Base-by-base conservation (phyloP, 2,329 filamentous ascomycete genomes). In the Trichoderma asperellum region DNA sequence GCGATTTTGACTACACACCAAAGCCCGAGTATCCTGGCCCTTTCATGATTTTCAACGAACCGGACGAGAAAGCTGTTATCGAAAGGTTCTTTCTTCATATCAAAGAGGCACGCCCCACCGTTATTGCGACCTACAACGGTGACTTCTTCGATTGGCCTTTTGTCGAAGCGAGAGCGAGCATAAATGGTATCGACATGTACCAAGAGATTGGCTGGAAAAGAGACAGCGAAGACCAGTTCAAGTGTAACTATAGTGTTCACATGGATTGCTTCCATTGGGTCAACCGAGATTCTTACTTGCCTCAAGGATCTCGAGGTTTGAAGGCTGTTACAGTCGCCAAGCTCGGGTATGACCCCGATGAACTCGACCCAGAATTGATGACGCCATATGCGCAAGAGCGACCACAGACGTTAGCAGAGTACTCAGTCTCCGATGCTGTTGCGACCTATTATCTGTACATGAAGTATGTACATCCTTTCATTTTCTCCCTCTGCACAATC, bases 91-190 rank as follows among this genome's bases (percentile, higher is more conserved):
- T 99, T 76, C 85, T 92, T 52, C 96, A 97, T 79, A 92, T 99
- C 80, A 98, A 99, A 76, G 93, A 97, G 79, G 93, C 94, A 0
- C 89, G 92, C 70, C 96, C 96, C 0, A 98, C 94, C 0, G 95
- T 99, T 68, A 99, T 99, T 79, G 95, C 96, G 43, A 99, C 96
- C n/a, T 99, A 99, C 86, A 99, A 99, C 93, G 96, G 96, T 83
- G 96, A 99, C 83, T 99, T 99, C 79, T 99, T 99, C 89, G 96
- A 99, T 90, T 99, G 96, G 96, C 95, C 96, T 0, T 99, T 96
- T 77, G 94, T 99, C 29, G 96, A 99, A 83, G 89, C 96, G 56
- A 87, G 96, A 82, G 93, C 96, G 34, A 96, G 94, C 77, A 88
- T 97, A 73, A 91, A 96, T 74, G 96, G 96, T 35, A 97, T 99